A percentile compares a stretch with the other conserved stretches of the same genome.
phyloP scores from a whole-genome alignment of 2,329 filamentous ascomycete genomes.

The Orbilia oligospora region DNA sequence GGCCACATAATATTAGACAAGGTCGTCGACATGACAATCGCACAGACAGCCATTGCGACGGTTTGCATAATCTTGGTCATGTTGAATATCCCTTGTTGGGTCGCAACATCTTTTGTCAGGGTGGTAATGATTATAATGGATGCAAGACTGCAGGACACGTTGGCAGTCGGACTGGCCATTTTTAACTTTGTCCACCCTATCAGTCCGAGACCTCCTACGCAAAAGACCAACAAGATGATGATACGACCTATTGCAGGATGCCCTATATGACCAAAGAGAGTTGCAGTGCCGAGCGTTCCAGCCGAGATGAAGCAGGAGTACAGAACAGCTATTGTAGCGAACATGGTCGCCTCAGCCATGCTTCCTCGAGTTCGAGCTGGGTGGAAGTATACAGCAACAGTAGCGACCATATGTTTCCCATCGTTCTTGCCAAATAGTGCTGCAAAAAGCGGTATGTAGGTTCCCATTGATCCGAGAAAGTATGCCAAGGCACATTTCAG shows the following conservation, averaged over 20 bases:
- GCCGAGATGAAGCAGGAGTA: conserved; percentile 76
- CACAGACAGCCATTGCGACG: conserved; percentile 74
- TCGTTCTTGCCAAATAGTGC: conserved; percentile 75
- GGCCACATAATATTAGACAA: conserved; percentile 75
- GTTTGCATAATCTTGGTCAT: conserved; percentile 73
- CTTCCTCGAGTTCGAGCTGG: conserved; percentile 76
- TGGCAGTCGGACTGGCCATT: conserved; percentile 73
- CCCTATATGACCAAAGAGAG: conserved; percentile 73
- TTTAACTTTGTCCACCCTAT: conserved; percentile 75
- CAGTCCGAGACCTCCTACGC: conserved; percentile 76
- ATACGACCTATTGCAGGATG: conserved; percentile 72
- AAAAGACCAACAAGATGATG: conserved; percentile 76
- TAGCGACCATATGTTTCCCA: conserved; percentile 78
- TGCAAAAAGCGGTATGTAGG: conserved; percentile 72
- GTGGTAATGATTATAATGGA: conserved; percentile 77
- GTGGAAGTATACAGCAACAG: conserved; percentile 77
- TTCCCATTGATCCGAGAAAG: conserved; percentile 75
- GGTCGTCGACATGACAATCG: conserved; percentile 71
- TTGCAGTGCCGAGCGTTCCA: conserved; percentile 75
- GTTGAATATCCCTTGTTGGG: conserved; percentile 75
- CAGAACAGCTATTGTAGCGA: conserved; percentile 74
- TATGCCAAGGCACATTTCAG: conserved; percentile 79
- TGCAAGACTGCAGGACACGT: conserved; percentile 76
- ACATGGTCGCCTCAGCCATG: conserved; percentile 76
- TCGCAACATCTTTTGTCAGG: conserved; percentile 76